Conservation (phyloP, 768 basidiomycete species). For the Lactarius akahatsu region DNA sequence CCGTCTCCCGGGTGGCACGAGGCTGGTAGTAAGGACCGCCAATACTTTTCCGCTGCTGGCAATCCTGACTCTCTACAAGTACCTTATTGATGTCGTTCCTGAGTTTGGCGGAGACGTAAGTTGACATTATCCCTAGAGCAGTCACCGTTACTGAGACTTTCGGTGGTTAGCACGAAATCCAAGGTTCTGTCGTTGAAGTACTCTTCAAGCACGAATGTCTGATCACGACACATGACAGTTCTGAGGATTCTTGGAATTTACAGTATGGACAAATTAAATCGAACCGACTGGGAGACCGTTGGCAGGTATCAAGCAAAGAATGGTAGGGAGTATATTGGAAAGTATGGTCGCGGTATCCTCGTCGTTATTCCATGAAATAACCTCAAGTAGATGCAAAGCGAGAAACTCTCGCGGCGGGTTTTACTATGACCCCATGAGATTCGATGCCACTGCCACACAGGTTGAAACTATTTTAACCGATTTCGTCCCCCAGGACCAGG, state of each 20-base stretch:
- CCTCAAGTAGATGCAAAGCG: conserved; percentile 18
- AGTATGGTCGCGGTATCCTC: neutral
- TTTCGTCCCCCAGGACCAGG: neutral
- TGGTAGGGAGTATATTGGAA: conserved; percentile 4
- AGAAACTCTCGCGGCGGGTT: neutral
- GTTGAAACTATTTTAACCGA: neutral
- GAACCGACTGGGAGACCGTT: conserved; percentile 18
- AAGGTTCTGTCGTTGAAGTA: conserved; percentile 11
- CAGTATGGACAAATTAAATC: conserved; percentile 16
- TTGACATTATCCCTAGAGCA: neutral
- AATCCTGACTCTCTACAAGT: conserved; percentile 17
- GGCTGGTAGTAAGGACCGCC: conserved; percentile 20
- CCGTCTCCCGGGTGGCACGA: conserved; percentile 20
- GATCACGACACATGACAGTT: neutral
- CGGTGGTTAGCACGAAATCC: conserved; percentile 13
- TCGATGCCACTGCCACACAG: neutral
- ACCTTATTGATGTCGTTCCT: conserved; percentile 21
- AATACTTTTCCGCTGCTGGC: no score
- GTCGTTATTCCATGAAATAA: neutral
- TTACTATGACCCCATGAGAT: conserved; percentile 11
- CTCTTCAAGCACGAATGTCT: neutral
- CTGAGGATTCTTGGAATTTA: conserved; percentile 13
- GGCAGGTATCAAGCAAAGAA: conserved; percentile 10
- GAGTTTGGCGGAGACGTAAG: conserved; percentile 23
- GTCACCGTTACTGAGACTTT: neutral